Percentiles rank a stretch among this genome's conserved stretches.
These are phyloP conservation scores for Talaromyces nanjingensis DNA, from an alignment of 495 filamentous ascomycete genomes.

Conservation along the genomic window DNA sequence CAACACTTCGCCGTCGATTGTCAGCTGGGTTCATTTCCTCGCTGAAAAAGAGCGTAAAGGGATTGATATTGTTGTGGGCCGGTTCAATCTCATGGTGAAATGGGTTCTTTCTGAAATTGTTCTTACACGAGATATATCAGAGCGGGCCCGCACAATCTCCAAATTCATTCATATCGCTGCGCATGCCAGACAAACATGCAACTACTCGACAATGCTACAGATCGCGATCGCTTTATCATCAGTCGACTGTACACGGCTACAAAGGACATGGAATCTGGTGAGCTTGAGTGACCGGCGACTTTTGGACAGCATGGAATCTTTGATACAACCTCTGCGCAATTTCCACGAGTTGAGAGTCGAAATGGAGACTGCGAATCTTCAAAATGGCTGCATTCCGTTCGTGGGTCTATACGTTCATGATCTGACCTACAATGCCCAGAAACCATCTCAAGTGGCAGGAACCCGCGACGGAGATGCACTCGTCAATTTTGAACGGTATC, in stretches of 20 bases:
- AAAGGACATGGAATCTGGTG: constrained; percentile 75
- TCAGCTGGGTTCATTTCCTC: constrained; percentile 90
- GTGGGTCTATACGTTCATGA: constrained; percentile 94
- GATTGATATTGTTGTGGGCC: constrained; percentile 90
- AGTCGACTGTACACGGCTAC: constrained; percentile 68
- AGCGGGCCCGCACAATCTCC: constrained; percentile 75
- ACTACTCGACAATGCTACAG: constrained; percentile 96
- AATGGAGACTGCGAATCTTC: constrained; percentile 74
- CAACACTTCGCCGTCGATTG: constrained; percentile 54
- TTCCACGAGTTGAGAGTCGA: constrained; percentile 84
- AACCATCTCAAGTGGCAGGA: constrained; percentile 61
- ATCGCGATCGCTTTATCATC: constrained; percentile 86
- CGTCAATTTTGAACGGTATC: constrained; percentile 93
- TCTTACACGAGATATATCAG: constrained; percentile 72
- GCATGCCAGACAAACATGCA: constrained; percentile 77
- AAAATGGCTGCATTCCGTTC: constrained; percentile 92
- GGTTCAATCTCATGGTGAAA: constrained; percentile 96
- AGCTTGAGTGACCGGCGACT: constrained; percentile 61
- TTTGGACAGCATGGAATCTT: constrained; percentile 70
- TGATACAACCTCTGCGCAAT: constrained; percentile 84
- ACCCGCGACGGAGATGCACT: constrained; percentile 58
- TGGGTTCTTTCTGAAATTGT: constrained; percentile 92
- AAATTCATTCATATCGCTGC: constrained; percentile 91
- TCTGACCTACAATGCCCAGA: constrained; percentile 91
- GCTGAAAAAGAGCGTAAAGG: constrained; percentile 73